Evolutionary conservation across 441 rosid genomes (phyloP).

Genomic region (Brassica balearica): DNA sequence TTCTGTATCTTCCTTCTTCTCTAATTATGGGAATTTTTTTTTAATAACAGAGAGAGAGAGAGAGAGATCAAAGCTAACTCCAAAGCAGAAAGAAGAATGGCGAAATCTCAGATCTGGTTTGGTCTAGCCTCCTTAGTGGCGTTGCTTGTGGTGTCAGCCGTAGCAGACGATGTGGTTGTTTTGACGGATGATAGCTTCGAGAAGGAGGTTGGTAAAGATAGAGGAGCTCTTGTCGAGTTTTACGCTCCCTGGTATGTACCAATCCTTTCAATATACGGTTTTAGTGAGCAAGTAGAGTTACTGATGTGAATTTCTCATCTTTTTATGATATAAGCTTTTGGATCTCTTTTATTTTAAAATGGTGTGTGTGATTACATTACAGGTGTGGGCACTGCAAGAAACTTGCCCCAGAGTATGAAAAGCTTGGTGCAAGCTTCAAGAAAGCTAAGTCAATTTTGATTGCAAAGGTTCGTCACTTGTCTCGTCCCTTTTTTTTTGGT

Average conservation of each 20-base stretch:
- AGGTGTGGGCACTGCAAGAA: conserved; percentile 99
- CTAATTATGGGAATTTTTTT: too few species aligned
- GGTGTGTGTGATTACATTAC: conserved; percentile 28
- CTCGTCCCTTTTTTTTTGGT: not conserved
- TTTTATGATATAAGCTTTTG: too few species aligned
- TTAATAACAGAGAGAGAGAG: not conserved
- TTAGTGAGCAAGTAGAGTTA: not conserved
- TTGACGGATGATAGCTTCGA: conserved; percentile 92
- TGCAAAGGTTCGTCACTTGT: conserved; percentile 69
- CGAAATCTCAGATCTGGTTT: conserved; percentile 78
- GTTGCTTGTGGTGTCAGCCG: conserved; percentile 57
- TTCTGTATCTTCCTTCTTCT: conserved; percentile 17
- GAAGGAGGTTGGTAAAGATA: conserved; percentile 87
- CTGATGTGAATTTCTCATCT: not conserved
- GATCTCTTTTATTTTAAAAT: too few species aligned
- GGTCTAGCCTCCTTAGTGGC: conserved; percentile 52
- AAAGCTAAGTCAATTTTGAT: conserved; percentile 86
- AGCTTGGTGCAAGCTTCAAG: conserved; percentile 89
- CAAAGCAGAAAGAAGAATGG: conserved; percentile 50
- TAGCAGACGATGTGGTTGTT: conserved; percentile 85
- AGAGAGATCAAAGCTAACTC: conserved; percentile 1
- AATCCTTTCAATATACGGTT: too few species aligned
- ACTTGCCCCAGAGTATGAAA: conserved; percentile 95
- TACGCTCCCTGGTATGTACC: conserved; percentile 99
- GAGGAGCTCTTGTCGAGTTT: conserved; percentile 96